Evolutionary conservation across 1,284 basidiomycete species (phyloP).

Genomic region (Puccinia coronata): DNA sequence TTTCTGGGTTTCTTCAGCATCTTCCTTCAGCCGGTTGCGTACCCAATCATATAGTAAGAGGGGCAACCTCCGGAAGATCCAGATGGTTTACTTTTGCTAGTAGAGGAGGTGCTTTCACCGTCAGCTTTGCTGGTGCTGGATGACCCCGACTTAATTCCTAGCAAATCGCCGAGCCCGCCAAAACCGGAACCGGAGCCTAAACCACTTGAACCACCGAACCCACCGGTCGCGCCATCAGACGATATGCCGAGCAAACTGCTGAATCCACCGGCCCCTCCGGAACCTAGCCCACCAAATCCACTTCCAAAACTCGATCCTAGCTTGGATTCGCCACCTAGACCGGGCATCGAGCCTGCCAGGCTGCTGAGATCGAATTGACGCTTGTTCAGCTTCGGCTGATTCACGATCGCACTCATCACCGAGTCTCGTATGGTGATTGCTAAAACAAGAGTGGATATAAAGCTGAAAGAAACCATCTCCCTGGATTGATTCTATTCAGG

Average conservation of each 20-base stretch:
- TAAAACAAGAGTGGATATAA: not conserved
- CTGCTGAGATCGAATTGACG: constrained; percentile 3
- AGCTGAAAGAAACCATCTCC: too few species aligned
- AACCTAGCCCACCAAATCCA: not conserved
- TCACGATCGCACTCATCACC: not conserved
- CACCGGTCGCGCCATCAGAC: not conserved
- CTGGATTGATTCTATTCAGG: too few species aligned
- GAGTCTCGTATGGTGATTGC: not conserved
- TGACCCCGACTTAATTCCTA: too few species aligned
- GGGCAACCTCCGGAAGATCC: too few species aligned
- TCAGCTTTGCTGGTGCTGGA: too few species aligned
- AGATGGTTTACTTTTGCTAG: too few species aligned
- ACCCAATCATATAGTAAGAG: not conserved
- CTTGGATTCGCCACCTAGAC: not conserved
- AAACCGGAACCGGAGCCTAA: too few species aligned
- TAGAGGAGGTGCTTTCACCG: too few species aligned
- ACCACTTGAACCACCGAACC: too few species aligned
- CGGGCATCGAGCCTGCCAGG: not conserved
- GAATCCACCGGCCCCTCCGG: not conserved
- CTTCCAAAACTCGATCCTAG: not conserved
- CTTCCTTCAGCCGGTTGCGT: not conserved
- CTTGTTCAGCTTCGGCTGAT: not conserved
- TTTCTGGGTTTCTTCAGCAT: not conserved
- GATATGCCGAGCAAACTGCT: not conserved
- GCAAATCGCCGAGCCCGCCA: too few species aligned